phyloP scores from a whole-genome alignment of 164 flowering plant species.

The Saururus chinensis region DNA sequence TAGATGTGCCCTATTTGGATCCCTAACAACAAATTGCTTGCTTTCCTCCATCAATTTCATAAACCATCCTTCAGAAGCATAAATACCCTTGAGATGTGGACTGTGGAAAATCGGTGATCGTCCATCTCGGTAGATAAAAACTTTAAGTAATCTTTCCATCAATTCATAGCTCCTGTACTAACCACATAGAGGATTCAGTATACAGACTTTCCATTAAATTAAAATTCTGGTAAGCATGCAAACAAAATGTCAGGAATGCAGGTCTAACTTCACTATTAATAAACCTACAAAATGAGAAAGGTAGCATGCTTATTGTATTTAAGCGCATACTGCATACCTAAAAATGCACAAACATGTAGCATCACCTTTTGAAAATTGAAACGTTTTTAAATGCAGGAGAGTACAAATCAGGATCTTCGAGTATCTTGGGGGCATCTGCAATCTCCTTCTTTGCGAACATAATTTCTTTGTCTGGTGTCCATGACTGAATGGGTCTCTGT shows the following conservation, averaged over 20 bases:
- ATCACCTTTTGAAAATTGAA: constrained; percentile 64
- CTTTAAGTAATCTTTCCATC: constrained; percentile 17
- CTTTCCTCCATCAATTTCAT: constrained; percentile 17
- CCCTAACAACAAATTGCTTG: constrained; percentile 17
- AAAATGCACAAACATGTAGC: not conserved
- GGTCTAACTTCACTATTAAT: not conserved
- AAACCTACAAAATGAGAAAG: not conserved
- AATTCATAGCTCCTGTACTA: constrained; percentile 19
- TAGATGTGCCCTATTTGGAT: constrained; percentile 17
- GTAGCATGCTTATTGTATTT: not conserved
- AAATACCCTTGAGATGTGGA: constrained; percentile 18
- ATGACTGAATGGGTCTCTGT: constrained; percentile 14
- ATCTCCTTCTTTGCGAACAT: constrained; percentile 58
- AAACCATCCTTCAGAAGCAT: constrained; percentile 26
- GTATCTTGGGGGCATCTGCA: constrained; percentile 31
- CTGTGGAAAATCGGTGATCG: constrained; percentile 15
- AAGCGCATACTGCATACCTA: not conserved
- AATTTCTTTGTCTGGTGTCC: constrained; percentile 61
- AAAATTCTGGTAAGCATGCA: not conserved
- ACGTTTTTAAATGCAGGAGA: constrained; percentile 61
- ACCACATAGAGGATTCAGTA: not conserved
- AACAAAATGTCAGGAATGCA: not conserved
- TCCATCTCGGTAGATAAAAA: constrained; percentile 19
- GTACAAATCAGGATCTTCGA: constrained; percentile 52
- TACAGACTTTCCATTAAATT: not conserved